phyloP scores from a whole-genome alignment of 257 asterid species.

The Leonotis leonurus region DNA sequence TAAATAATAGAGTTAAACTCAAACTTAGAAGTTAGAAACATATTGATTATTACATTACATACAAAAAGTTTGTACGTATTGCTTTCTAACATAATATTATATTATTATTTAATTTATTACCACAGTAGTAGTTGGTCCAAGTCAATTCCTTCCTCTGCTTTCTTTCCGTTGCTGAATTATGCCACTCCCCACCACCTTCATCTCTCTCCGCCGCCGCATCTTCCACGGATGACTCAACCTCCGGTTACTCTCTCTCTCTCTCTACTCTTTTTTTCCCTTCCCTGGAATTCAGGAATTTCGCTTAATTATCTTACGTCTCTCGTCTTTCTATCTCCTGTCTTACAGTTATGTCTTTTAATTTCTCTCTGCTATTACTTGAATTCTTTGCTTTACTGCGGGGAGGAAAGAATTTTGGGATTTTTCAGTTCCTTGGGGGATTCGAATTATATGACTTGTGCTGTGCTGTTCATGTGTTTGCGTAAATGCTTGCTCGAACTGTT shows the following conservation, averaged over 20 bases:
- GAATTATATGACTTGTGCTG: background rate
- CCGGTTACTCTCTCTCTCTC: conserved; percentile 10
- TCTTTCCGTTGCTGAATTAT: conserved; percentile 18
- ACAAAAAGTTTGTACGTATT: background rate
- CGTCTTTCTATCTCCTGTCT: too few relatives aligned
- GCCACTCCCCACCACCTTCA: conserved; percentile 9
- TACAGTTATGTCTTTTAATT: background rate
- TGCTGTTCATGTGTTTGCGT: background rate
- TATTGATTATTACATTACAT: too few relatives aligned
- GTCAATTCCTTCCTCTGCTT: conserved; percentile 27
- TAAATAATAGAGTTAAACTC: too few relatives aligned
- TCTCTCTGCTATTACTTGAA: background rate
- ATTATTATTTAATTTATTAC: too few relatives aligned
- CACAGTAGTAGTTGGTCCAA: conserved; percentile 28
- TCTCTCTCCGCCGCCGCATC: conserved; percentile 6
- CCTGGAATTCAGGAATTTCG: too few relatives aligned
- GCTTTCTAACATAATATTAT: background rate
- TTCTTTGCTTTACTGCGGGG: background rate
- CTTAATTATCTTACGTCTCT: too few relatives aligned
- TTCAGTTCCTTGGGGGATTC: background rate
- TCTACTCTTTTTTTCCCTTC: background rate
- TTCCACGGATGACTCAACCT: background rate
- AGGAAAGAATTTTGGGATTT: background rate
- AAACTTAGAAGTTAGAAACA: too few relatives aligned
- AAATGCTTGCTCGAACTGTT: background rate